These are phyloP conservation scores for Lasiodiplodia theobromae DNA, from an alignment of 2,329 filamentous ascomycete genomes.

Conservation along the genomic window DNA sequence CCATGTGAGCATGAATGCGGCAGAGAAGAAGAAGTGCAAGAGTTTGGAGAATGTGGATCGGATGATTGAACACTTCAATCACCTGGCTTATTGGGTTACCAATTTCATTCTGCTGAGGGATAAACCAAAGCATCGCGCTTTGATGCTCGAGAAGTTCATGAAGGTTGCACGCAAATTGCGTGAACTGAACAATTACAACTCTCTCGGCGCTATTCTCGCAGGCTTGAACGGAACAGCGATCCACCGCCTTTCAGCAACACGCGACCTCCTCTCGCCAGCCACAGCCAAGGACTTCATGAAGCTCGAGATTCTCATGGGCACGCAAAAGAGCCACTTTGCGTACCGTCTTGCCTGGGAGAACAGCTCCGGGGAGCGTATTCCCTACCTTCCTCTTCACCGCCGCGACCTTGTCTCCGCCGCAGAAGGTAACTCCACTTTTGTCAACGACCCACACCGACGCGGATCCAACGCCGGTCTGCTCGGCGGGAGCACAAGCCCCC, in stretches of 20 bases:
- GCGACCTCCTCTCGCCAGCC: constrained; percentile 73
- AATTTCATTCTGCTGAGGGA: constrained; percentile 77
- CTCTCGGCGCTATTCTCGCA: constrained; percentile 89
- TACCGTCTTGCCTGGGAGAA: constrained; percentile 99
- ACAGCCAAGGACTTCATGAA: constrained; percentile 86
- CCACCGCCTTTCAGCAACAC: constrained; percentile 81
- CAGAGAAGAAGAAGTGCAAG: constrained; percentile 76
- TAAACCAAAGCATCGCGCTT: constrained; percentile 92
- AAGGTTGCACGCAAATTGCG: constrained; percentile 82
- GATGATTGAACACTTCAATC: constrained; percentile 84
- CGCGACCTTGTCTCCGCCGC: constrained; percentile 91
- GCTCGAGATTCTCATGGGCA: constrained; percentile 89
- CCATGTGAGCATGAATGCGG: constrained; percentile 78
- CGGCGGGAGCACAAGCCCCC: constrained; percentile 9
- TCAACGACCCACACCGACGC: constrained; percentile 59
- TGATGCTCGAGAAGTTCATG: constrained; percentile 96
- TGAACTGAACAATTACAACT: constrained; percentile 96
- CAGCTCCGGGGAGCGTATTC: constrained; percentile 86
- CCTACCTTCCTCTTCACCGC: constrained; percentile 88
- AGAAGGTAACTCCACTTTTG: constrained; percentile 88
- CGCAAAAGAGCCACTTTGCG: constrained; percentile 89
- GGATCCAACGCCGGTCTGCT: constrained; percentile 4
- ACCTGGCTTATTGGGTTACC: constrained; percentile 62
- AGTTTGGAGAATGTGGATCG: constrained; percentile 87
- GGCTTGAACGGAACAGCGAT: constrained; percentile 90